Evolutionary conservation across 2,329 filamentous ascomycete genomes (phyloP).

Genomic region (Monilinia fructicola): DNA sequence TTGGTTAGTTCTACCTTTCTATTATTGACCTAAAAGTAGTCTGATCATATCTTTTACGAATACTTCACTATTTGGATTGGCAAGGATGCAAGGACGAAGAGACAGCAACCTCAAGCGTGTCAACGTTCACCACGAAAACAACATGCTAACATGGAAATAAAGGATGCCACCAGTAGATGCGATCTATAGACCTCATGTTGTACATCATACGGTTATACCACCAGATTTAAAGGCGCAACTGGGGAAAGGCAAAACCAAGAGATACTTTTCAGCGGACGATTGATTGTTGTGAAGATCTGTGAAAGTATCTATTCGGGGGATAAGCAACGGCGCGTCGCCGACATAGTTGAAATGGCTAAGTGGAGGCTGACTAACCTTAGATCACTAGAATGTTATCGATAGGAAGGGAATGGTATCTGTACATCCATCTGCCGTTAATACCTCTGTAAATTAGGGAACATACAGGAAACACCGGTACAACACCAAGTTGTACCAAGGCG

Average conservation of each 20-base stretch:
- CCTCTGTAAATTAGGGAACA: neutral
- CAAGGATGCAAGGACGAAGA: neutral
- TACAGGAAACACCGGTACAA: neutral
- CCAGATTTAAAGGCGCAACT: slow-evolving; percentile 69
- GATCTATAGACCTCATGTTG: slow-evolving; percentile 87
- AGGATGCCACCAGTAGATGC: slow-evolving; percentile 84
- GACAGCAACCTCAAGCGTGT: neutral
- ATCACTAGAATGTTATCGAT: neutral
- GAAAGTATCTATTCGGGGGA: neutral
- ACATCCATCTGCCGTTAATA: neutral
- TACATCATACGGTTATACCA: slow-evolving; percentile 78
- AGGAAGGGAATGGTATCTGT: neutral
- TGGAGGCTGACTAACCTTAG: neutral
- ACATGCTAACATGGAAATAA: slow-evolving; percentile 33
- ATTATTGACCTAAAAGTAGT: neutral
- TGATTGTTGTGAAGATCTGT: slow-evolving; percentile 19
- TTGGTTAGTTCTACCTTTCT: slow-evolving; percentile 53
- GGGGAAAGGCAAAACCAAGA: slow-evolving; percentile 63
- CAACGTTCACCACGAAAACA: neutral
- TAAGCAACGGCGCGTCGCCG: neutral
- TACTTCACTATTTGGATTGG: neutral
- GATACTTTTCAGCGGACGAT: slow-evolving; percentile 67
- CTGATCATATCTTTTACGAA: neutral
- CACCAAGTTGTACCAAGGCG: no score
- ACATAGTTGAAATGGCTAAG: neutral